phyloP scores from a whole-genome alignment of 2,329 filamentous ascomycete genomes.

The Neurospora crassa region DNA sequence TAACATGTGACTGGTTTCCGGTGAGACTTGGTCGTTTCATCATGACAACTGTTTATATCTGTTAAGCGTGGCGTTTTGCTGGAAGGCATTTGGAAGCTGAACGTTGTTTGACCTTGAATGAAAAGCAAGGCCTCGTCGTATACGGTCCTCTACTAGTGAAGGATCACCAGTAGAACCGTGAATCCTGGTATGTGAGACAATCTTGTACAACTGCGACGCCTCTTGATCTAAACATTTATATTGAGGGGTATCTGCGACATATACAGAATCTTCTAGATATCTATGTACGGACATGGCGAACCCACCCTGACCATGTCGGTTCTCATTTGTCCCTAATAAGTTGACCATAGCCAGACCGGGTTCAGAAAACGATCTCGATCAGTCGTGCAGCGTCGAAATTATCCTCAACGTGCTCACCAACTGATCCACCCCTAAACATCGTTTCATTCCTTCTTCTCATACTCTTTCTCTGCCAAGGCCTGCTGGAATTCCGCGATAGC shows the following conservation, averaged over 20 bases:
- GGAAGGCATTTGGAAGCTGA: background rate
- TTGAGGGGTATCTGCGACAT: background rate
- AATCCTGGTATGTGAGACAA: background rate
- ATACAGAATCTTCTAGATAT: background rate
- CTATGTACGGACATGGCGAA: background rate
- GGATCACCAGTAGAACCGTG: background rate
- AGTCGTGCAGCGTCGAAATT: background rate
- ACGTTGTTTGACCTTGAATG: background rate
- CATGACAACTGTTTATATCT: background rate
- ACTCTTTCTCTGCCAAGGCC: constrained; percentile 14
- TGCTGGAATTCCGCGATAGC: constrained; percentile 39
- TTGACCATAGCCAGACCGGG: background rate
- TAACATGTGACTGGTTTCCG: background rate
- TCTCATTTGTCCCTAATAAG: background rate
- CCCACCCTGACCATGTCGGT: background rate
- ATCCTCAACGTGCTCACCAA: background rate
- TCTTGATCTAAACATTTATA: background rate
- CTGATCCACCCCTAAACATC: background rate
- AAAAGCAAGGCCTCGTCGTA: too few species aligned
- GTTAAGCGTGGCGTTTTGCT: background rate
- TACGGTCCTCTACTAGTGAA: background rate
- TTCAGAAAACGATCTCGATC: background rate
- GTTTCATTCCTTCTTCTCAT: background rate
- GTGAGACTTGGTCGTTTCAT: background rate
- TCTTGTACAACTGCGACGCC: background rate